These are phyloP conservation scores for Emmonsiellopsis sp. DNA, from an alignment of 2,329 filamentous ascomycete genomes.

Conservation along the genomic window DNA sequence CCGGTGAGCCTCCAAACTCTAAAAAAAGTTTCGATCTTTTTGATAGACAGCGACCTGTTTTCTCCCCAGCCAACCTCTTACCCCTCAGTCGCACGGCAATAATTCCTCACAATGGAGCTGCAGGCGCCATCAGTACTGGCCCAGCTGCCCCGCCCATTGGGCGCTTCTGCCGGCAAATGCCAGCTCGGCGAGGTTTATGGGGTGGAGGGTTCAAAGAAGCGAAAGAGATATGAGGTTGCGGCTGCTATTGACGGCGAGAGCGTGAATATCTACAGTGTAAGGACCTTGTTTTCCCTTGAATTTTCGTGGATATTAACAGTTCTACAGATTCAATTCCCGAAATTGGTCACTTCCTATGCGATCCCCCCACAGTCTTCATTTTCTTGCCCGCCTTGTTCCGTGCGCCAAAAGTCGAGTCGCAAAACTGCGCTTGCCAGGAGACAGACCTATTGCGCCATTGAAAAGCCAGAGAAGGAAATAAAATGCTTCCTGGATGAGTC, in stretches of 20 bases:
- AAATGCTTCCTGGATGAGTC: conserved; percentile 46
- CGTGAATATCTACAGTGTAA: conserved; percentile 54
- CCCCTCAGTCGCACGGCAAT: neutral
- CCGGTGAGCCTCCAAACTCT: neutral
- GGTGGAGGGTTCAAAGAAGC: conserved; percentile 46
- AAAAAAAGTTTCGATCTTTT: neutral
- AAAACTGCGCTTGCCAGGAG: conserved; percentile 35
- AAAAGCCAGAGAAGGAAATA: conserved; percentile 40
- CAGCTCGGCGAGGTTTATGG: conserved; percentile 42
- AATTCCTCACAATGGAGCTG: conserved; percentile 29
- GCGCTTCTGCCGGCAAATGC: conserved; percentile 30
- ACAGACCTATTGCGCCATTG: conserved; percentile 47
- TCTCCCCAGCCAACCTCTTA: neutral
- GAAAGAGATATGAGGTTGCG: conserved; percentile 53
- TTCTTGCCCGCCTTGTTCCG: conserved; percentile 48
- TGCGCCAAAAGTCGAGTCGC: conserved; percentile 41
- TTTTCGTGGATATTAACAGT: conserved; percentile 2
- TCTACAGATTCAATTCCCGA: conserved; percentile 49
- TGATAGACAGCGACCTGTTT: neutral
- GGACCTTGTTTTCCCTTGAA: conserved; percentile 1
- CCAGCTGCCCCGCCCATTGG: conserved; percentile 36
- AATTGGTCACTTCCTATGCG: conserved; percentile 51
- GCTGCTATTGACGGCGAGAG: conserved; percentile 52
- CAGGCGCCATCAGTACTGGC: conserved; percentile 35
- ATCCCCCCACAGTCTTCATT: conserved; percentile 51